phyloP scores from a whole-genome alignment of 2,329 filamentous ascomycete species.

The Berkeleyomyces basicola region DNA sequence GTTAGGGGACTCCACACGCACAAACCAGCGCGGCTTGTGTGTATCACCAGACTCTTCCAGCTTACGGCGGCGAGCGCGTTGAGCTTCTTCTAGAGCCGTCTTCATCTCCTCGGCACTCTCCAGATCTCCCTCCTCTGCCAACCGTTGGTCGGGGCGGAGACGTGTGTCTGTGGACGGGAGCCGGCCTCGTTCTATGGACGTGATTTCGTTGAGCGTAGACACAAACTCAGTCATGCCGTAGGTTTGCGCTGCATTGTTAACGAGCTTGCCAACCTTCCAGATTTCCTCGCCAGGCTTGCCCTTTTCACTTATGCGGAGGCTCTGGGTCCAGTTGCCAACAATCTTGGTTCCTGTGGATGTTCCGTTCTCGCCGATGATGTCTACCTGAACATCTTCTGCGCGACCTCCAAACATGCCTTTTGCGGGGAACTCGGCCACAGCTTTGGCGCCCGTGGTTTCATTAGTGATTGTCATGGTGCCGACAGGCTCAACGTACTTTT shows the following conservation, averaged over 20 bases:
- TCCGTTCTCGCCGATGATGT: constrained; percentile 52
- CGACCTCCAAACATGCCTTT: constrained; percentile 96
- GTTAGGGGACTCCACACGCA: constrained; percentile 38
- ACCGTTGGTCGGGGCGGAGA: constrained; percentile 72
- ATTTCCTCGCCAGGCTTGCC: constrained; percentile 43
- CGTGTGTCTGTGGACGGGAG: constrained; percentile 71
- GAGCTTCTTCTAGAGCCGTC: constrained; percentile 66
- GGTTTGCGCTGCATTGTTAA: constrained; percentile 59
- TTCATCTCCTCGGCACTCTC: constrained; percentile 77
- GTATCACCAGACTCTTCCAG: constrained; percentile 59
- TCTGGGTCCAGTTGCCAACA: constrained; percentile 68
- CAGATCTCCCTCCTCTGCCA: constrained; percentile 64
- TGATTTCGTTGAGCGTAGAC: constrained; percentile 74
- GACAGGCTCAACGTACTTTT: constrained; percentile 94
- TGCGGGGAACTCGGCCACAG: constrained; percentile 76
- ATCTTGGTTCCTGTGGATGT: constrained; percentile 49
- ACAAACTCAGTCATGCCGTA: constrained; percentile 86
- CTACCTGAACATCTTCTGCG: constrained; percentile 72
- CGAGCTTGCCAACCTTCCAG: constrained; percentile 64
- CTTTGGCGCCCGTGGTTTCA: constrained; percentile 69
- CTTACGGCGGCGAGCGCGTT: constrained; percentile 55
- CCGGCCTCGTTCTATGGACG: constrained; percentile 54
- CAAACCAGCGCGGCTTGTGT: constrained; percentile 73
- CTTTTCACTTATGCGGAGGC: constrained; percentile 48
- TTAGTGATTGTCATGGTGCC: constrained; percentile 75